phyloP scores from a whole-genome alignment of 495 filamentous ascomycete genomes.

The Lasiosphaeria hispida region DNA sequence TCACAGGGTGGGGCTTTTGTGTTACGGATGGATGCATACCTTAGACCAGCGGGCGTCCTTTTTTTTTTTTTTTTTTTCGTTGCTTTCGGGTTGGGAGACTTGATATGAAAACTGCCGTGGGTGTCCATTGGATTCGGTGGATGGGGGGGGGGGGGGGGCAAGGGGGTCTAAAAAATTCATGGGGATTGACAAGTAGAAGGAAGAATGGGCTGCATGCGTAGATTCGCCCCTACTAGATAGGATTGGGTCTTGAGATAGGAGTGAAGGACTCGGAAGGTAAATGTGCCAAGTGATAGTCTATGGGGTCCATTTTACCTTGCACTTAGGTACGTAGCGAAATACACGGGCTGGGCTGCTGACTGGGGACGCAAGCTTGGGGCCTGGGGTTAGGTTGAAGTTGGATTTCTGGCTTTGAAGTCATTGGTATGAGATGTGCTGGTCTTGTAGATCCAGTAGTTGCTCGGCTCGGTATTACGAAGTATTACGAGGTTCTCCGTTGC shows the following conservation, averaged over 20 bases:
- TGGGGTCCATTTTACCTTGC: too few species aligned
- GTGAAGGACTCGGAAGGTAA: too few species aligned
- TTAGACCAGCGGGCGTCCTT: conserved; percentile 15
- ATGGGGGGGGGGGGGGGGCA: background rate
- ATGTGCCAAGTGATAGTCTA: too few species aligned
- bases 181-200: background rate
- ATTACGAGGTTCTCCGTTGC: too few species aligned
- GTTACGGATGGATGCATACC: conserved; percentile 4
- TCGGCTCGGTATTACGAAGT: too few species aligned
- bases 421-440: too few species aligned
- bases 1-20: background rate
- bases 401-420: too few species aligned
- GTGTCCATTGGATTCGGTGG: background rate
- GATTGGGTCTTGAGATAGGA: background rate
- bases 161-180: background rate
- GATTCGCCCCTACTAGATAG: background rate
- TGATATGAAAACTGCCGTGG: background rate
- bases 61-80: conserved; percentile 1
- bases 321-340: too few species aligned
- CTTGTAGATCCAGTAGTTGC: too few species aligned
- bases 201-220: background rate
- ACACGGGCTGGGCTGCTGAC: too few species aligned
- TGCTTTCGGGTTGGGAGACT: background rate
- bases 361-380: too few species aligned
- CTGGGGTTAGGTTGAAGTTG: too few species aligned